phyloP scores from a whole-genome alignment of 352 stramenopile species.

The Globisporangium splendens region DNA sequence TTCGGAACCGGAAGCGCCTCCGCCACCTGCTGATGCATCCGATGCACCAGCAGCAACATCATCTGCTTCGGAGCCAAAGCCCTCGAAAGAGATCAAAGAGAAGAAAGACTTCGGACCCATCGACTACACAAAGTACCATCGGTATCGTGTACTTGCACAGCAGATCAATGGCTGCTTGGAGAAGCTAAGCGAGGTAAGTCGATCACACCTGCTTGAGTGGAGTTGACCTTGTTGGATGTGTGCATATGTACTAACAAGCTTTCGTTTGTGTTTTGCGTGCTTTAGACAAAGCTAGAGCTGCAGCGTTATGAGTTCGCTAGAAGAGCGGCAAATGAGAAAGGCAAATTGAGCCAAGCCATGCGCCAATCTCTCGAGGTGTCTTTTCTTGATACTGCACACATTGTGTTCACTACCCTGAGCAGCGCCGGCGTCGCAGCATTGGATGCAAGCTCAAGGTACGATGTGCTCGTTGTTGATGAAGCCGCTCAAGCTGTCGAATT shows the following conservation, averaged over 20 bases:
- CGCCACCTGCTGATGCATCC: too few species aligned
- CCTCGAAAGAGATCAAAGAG: neutral
- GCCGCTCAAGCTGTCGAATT: slow-evolving; percentile 83
- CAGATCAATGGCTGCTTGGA: slow-evolving; percentile 82
- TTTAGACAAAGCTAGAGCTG: slow-evolving; percentile 74
- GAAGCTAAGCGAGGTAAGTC: slow-evolving; percentile 58
- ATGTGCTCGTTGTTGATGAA: slow-evolving; percentile 87
- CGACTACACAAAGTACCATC: slow-evolving; percentile 69
- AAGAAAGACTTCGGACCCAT: slow-evolving; percentile 28
- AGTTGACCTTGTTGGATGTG: slow-evolving; percentile 10
- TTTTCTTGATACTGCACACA: slow-evolving; percentile 88
- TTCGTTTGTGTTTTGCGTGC: neutral
- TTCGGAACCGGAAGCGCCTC: slow-evolving; percentile 6
- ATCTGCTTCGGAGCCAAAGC: slow-evolving; percentile 1
- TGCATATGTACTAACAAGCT: neutral
- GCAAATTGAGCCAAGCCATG: slow-evolving; percentile 59
- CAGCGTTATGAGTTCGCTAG: slow-evolving; percentile 81
- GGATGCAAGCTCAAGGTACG: slow-evolving; percentile 71
- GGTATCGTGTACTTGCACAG: slow-evolving; percentile 68
- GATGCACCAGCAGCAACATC: slow-evolving; percentile 5
- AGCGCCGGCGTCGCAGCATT: slow-evolving; percentile 81
- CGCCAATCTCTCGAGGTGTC: slow-evolving; percentile 82
- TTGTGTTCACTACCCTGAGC: slow-evolving; percentile 92
- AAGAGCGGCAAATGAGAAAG: slow-evolving; percentile 57
- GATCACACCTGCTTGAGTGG: neutral